A percentile compares a stretch with the other conserved stretches of the same genome.
Conservation (phyloP, 805 yeast genomes). For the Danielozyma ontarioensis region DNA sequence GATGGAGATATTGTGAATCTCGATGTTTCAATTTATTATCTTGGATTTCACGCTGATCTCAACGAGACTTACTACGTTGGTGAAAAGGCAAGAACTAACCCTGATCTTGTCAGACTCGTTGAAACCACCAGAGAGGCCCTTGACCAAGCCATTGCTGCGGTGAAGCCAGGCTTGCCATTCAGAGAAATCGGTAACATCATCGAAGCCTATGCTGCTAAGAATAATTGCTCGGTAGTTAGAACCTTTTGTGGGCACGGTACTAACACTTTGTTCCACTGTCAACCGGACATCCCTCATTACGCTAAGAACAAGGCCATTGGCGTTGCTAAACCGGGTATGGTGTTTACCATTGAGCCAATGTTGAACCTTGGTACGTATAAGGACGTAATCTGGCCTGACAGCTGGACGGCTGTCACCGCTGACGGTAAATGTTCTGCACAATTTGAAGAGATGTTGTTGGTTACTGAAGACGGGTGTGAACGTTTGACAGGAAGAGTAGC, state of each 20-base stretch:
- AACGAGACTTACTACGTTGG: conserved; percentile 98
- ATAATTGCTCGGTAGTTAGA: conserved; percentile 81
- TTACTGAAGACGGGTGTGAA: conserved; percentile 92
- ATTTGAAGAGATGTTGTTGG: conserved; percentile 88
- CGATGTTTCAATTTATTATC: conserved; percentile 79
- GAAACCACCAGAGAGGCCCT: conserved; percentile 84
- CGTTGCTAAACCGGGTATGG: conserved; percentile 91
- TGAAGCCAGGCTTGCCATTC: conserved; percentile 90
- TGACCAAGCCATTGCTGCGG: conserved; percentile 73
- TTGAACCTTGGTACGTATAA: conserved; percentile 76
- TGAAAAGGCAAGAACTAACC: conserved; percentile 72
- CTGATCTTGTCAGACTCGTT: conserved; percentile 80
- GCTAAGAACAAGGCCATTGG: conserved; percentile 92
- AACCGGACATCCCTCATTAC: conserved; percentile 92
- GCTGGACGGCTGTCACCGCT: conserved; percentile 90
- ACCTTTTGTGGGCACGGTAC: conserved; percentile 94
- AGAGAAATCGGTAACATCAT: conserved; percentile 83
- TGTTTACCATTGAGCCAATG: conserved; percentile 98
- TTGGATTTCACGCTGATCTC: conserved; percentile 90
- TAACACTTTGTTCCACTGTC: conserved; percentile 80
- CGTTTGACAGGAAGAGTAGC: conserved; percentile 78
- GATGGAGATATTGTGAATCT: conserved; percentile 95
- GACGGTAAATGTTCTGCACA: conserved; percentile 93
- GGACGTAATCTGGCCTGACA: conserved; percentile 92
- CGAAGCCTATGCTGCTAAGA: conserved; percentile 76